Evolutionary conservation across 768 basidiomycete species (phyloP), one percentile per base, ranked within the genome.

Genomic region (Boletus edulis): DNA sequence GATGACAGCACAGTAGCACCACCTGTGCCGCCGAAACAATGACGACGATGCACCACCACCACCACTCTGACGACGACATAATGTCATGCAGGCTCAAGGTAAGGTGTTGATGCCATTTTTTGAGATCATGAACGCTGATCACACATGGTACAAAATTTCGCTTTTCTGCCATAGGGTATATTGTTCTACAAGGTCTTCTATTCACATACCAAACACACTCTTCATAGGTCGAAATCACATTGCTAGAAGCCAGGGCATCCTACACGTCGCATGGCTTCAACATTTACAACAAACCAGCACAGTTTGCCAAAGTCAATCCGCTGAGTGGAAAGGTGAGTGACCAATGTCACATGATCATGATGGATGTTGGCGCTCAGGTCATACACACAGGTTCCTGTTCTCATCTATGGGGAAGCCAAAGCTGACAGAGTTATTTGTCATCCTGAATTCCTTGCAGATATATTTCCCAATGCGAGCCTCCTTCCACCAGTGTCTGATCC

Each of bases 361-460:
- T 10, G 12, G 12, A 32, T 10, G 12, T 5, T 10, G 32, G 12
- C 32, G 32, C 5, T 10, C 32, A 32, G 32, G 32, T 9, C 32
- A 12, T 12, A 10, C 32, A 32, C 32, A 32, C 7, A 82, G 82
- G 78, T 85, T 15, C 81, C 85, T 22, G 82, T 81, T 0, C 69
- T 87, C 47, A 68, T 81, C 1, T 85, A 82, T 53, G 85, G 84
- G 46, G 85, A 84, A 0, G 82, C 85, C 3, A 67, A 87, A 86
- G 68, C 60, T 87, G 61, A 78, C 83, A 12, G 86, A 88, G 61
- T 87, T 84, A 2, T 75, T 77, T 37, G 75, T 86, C 29, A 78
- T 87, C 54, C 73, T 87, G 83, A 87, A 64, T 82, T 88, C 68
- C 65, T 87, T 52, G 84, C 82, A 11, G 86, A 87, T 61, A 65